Percentiles rank a stretch among this genome's conserved stretches.
These are phyloP conservation scores for Teratosphaeria epicoccoides DNA, from an alignment of 2,329 filamentous ascomycete genomes.

Conservation along the genomic window DNA sequence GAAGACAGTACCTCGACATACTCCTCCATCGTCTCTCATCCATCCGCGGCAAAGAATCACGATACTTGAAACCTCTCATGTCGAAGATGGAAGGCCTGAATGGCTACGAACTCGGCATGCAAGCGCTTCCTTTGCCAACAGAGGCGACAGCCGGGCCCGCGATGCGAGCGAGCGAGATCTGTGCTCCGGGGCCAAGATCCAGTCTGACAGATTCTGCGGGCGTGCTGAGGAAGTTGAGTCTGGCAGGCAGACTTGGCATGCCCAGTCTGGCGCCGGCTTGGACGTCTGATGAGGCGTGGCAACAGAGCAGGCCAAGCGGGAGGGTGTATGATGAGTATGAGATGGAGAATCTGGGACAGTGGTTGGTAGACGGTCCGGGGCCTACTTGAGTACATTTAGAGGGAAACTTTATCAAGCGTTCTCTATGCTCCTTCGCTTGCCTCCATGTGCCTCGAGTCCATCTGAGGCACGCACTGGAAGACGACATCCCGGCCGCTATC, in stretches of 20 bases:
- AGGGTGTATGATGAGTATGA: constrained; percentile 13
- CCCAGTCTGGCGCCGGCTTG: constrained; percentile 7
- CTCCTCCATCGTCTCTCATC: constrained; percentile 23
- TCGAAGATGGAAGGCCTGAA: constrained; percentile 23
- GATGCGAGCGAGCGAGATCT: neutral
- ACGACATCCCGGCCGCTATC: neutral
- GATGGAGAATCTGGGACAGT: constrained; percentile 3
- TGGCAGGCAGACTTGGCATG: constrained; percentile 21
- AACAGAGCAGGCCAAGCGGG: constrained; percentile 12
- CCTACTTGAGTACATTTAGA: neutral
- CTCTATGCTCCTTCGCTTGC: neutral
- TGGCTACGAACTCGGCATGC: constrained; percentile 16
- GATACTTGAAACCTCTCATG: constrained; percentile 26
- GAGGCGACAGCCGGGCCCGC: neutral
- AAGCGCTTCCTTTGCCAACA: constrained; percentile 13
- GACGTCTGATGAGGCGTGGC: constrained; percentile 6
- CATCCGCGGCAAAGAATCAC: constrained; percentile 26
- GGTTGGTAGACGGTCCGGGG: neutral
- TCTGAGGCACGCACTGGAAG: neutral
- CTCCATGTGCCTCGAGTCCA: neutral
- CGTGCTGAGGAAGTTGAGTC: constrained; percentile 21
- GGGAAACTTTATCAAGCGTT: neutral
- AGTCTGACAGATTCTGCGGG: constrained; percentile 19
- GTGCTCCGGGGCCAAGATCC: constrained; percentile 3
- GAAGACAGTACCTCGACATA: constrained; percentile 25